These are phyloP conservation scores for Leavenworthia alabamica DNA, from an alignment of 345 rosid species.

Conservation along the genomic window DNA sequence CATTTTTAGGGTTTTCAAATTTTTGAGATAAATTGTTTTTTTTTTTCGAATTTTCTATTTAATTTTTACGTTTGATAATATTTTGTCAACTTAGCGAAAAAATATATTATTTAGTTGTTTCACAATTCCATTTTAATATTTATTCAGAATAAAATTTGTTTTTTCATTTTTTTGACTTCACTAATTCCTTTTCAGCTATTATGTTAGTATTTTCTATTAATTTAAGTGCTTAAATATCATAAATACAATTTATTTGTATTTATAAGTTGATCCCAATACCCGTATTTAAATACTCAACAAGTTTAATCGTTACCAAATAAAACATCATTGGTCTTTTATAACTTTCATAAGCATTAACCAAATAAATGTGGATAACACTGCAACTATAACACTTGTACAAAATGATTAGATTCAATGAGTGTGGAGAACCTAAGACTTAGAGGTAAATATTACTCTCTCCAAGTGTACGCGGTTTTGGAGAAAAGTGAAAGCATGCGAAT, in stretches of 20 bases:
- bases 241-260: background rate
- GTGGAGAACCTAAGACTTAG: background rate
- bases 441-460: background rate
- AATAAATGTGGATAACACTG: background rate
- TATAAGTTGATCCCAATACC: background rate
- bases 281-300: background rate
- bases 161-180: background rate
- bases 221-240: background rate
- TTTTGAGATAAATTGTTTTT: no score
- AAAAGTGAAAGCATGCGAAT: slow-evolving; percentile 21
- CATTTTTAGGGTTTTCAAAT: no score
- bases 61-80: no score
- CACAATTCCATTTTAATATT: background rate
- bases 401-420: background rate
- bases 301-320: background rate
- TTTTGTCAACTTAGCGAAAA: background rate
- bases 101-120: no score
- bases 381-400: background rate
- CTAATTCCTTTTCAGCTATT: background rate
- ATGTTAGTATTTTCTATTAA: background rate
- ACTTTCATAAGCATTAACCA: background rate
- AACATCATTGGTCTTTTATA: background rate
- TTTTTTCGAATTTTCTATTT: no score
- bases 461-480: slow-evolving; percentile 22
- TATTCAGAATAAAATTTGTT: background rate